Base-by-base conservation (phyloP, 768 basidiomycete species). In the Termitomyces eurrhizus region DNA sequence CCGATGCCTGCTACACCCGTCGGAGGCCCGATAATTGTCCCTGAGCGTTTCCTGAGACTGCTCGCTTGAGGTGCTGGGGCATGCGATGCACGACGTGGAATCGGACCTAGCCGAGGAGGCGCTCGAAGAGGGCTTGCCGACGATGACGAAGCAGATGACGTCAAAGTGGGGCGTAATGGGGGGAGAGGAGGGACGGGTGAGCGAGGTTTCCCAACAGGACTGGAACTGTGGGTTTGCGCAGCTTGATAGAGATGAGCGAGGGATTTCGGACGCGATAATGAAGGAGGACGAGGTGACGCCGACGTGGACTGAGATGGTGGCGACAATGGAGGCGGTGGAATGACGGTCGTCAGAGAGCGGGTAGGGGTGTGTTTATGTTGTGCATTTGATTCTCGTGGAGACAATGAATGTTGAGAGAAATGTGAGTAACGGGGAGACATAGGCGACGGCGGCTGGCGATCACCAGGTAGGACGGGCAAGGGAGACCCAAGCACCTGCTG, bases 1-100 rank as follows among this genome's bases (percentile, higher is more conserved):
- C 69, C 62, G 26, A 64, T 61, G n/a, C 68, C 68, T 18, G 62
- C 65, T 11, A 62, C 66, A 50, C 63, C 45, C 36, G 60, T 62
- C 18, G 67, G 59, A 7, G 63, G 63, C 9, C 67, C 69, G n/a
- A 73, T 60, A 42, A 72, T 65, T 29, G 71, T 77, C 51, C 73
- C 73, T 2, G 75, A 72, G 29, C 73, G 70, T 52, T 71, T 73
- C 35, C 74, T 67, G 46, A 67, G 65, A 46, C 26, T 51, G 33
- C 63, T 60, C 7, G 67, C 60, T 50, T 69, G 66, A 29, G 73
- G 67, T 21, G 69, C 64, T 32, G 70, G 73, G 2, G 68, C 71
- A 35, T 65, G 64, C 21, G 72, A 75, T 18, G 66, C 58, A 4
- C 70, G 62, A 37, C 71, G 70, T 9, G 65, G 50, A 21, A 74